Percentiles rank a stretch among this genome's conserved stretches.
Conservation (phyloP, 345 rosid genomes). For the Eucalyptus cloeziana region DNA sequence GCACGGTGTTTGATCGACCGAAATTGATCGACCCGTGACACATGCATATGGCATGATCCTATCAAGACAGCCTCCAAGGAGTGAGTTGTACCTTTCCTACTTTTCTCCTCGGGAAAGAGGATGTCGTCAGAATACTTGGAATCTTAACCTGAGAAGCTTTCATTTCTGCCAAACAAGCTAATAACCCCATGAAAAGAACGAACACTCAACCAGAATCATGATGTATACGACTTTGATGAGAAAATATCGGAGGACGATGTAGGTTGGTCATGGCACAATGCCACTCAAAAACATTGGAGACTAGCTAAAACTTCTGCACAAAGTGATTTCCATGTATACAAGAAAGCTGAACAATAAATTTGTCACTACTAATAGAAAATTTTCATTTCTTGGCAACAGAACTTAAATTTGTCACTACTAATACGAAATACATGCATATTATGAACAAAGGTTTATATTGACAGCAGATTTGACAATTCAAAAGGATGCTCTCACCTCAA, state of each 20-base stretch:
- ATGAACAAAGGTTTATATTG: neutral
- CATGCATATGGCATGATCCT: too few species aligned
- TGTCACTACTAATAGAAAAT: neutral
- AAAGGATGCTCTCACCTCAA: constrained; percentile 35
- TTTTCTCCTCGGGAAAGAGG: too few species aligned
- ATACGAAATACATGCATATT: neutral
- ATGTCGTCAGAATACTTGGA: too few species aligned
- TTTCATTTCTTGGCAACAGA: neutral
- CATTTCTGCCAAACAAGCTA: too few species aligned
- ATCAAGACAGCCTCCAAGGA: too few species aligned
- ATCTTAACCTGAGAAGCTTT: too few species aligned
- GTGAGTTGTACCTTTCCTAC: too few species aligned
- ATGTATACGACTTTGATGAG: neutral
- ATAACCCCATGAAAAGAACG: too few species aligned
- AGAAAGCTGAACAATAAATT: neutral
- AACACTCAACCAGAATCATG: neutral
- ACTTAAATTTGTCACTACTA: neutral
- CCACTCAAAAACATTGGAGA: neutral
- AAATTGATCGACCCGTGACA: too few species aligned
- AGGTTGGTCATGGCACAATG: neutral
- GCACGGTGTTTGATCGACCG: too few species aligned
- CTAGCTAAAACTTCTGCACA: neutral
- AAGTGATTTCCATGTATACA: neutral
- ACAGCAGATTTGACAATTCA: neutral
- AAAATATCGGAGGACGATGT: neutral